Evolutionary conservation across 2,329 filamentous ascomycete species (phyloP), one percentile per base, ranked within the genome.

Genomic region (Alternaria brassicicola): DNA sequence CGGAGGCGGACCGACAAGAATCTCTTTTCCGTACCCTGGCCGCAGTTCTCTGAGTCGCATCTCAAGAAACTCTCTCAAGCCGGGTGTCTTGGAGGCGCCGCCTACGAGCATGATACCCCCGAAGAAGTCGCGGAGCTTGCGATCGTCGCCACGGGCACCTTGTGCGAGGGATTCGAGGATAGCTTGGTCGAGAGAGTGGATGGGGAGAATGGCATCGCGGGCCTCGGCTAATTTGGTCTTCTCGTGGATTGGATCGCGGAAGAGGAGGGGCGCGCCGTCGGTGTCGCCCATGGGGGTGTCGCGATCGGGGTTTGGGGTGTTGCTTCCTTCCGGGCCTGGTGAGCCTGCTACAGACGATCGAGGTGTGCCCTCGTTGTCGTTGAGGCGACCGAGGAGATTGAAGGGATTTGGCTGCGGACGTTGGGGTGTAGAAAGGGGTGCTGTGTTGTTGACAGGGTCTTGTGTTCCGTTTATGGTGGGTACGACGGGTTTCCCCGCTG

Each of bases 91-190:
- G 46, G 71, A 73, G 2, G 70, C 74, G 19, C 76, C 76, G 31
- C 76, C 76, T 13, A 78, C 73, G 9, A 78, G 66, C 71, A 78
- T 78, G 52, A 78, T 78, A 38, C 76, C 76, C 28, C 76, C 76
- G 51, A 76, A 84, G 71, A 97, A 90, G 73, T 99, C 95, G 52
- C 92, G 89, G 63, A 94, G 88, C 78, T 96, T 96, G 80, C 95
- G 94, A 65, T 98, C 93, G 74, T 98, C 94, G 55, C 89, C 89
- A 62, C 89, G 90, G 51, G 92, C 89, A 7, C 92, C 95, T 76
- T 97, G 90, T 46, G 90, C 86, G 71, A 98, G 96, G 47, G 89
- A 93, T 15, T 91, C 93, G 59, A 97, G 85, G 69, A 99, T 96
- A 5, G 95, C 94, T 61, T 89, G 86, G 75, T 98, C 94, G 25